Evolutionary conservation across 495 filamentous ascomycete species (phyloP).

Genomic region (Daldinia caldariorum): DNA sequence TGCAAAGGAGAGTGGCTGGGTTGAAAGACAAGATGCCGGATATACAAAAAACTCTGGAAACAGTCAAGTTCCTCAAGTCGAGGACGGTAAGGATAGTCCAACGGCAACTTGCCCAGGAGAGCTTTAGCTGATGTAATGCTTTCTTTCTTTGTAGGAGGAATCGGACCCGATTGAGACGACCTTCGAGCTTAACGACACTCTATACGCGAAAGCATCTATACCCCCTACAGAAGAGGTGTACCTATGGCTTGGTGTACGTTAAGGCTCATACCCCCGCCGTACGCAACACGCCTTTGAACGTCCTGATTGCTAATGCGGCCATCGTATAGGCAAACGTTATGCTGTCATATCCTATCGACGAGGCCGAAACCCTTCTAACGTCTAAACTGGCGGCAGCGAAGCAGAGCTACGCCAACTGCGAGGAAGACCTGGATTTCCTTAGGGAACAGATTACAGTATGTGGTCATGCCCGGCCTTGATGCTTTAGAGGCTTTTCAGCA

Average conservation of each 20-base stretch:
- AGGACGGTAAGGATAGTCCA: constrained; percentile 63
- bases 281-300: not conserved
- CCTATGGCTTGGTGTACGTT: constrained; percentile 85
- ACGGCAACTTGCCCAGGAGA: not conserved
- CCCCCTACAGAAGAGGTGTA: constrained; percentile 91
- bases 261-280: not conserved
- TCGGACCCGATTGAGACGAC: constrained; percentile 83
- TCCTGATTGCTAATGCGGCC: constrained; percentile 14
- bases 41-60: constrained; percentile 97
- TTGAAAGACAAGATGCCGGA: constrained; percentile 96
- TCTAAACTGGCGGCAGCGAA: constrained; percentile 84
- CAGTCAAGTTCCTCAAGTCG: constrained; percentile 81
- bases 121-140: constrained; percentile 13
- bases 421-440: constrained; percentile 96
- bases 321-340: constrained; percentile 86
- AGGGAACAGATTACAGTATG: constrained; percentile 94
- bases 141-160: constrained; percentile 46
- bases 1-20: constrained; percentile 80
- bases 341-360: constrained; percentile 89
- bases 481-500: not conserved
- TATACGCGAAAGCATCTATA: constrained; percentile 88
- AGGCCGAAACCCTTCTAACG: constrained; percentile 81
- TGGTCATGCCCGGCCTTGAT: constrained; percentile 5
- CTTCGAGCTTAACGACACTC: constrained; percentile 95
- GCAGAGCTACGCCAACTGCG: constrained; percentile 80